Evolutionary conservation across 306 rosid species (phyloP).

Genomic region (Mimosa bimucronata): DNA sequence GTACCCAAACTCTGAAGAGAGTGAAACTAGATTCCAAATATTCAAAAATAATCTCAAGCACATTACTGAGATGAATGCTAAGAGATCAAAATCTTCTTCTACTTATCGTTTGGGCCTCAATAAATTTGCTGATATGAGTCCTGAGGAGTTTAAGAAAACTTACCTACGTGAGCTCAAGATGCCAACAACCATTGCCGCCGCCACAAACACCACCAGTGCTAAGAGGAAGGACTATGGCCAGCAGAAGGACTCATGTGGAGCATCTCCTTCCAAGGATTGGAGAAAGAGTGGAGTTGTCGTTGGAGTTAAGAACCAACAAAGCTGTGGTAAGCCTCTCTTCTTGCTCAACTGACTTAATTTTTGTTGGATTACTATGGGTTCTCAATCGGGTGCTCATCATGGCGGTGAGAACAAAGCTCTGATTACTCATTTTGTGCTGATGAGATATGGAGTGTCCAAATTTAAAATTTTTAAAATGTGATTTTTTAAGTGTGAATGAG

Average conservation of each 20-base stretch:
- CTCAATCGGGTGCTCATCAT: no score
- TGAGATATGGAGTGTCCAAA: no score
- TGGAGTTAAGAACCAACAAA: conserved; percentile 46
- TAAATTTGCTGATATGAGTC: conserved; percentile 56
- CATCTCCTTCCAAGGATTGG: conserved; percentile 57
- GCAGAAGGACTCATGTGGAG: neutral
- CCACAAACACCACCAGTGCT: neutral
- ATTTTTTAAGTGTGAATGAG: no score
- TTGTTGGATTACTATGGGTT: no score
- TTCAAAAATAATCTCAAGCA: conserved; percentile 52
- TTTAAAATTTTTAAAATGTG: no score
- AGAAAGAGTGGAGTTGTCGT: conserved; percentile 52
- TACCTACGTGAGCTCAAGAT: neutral
- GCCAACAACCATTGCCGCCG: neutral
- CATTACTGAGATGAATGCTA: conserved; percentile 46
- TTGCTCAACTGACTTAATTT: neutral
- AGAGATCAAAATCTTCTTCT: conserved; percentile 25
- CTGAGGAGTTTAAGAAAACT: conserved; percentile 48
- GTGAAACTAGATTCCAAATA: conserved; percentile 45
- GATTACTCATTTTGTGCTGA: no score
- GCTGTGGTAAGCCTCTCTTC: conserved; percentile 37
- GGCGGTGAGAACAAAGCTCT: no score
- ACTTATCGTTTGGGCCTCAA: conserved; percentile 50
- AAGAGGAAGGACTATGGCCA: neutral
- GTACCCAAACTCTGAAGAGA: conserved; percentile 48